These are phyloP conservation scores for Ceratocystis cacaofunesta DNA, from an alignment of 2,329 filamentous ascomycete genomes.

Conservation along the genomic window DNA sequence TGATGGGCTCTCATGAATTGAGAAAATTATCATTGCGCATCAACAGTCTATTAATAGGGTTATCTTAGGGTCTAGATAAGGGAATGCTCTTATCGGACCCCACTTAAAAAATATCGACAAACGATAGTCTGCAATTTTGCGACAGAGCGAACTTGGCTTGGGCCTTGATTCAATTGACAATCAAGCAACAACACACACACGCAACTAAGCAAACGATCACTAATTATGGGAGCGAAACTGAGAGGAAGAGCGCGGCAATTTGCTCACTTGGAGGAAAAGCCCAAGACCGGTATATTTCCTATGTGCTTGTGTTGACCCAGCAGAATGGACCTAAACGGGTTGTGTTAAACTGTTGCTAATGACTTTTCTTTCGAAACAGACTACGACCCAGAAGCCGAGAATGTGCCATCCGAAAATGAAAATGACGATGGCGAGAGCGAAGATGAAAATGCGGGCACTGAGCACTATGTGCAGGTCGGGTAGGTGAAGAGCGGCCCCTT, in stretches of 20 bases:
- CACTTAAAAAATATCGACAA: conserved; percentile 16
- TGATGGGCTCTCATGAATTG: not conserved
- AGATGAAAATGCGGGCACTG: conserved; percentile 50
- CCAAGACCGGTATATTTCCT: conserved; percentile 12
- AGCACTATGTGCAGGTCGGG: conserved; percentile 74
- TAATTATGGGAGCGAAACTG: conserved; percentile 12
- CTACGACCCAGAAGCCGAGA: conserved; percentile 63
- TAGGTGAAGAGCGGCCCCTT: conserved; percentile 24
- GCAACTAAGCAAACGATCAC: not conserved
- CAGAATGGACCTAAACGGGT: too few species aligned
- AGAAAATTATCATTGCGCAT: not conserved
- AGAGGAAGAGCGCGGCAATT: conserved; percentile 15
- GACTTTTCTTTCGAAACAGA: conserved; percentile 34
- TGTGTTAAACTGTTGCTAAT: not conserved
- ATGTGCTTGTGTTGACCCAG: not conserved
- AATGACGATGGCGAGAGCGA: conserved; percentile 36
- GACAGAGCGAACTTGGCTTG: conserved; percentile 6
- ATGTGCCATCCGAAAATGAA: conserved; percentile 38
- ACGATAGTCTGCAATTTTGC: conserved; percentile 11
- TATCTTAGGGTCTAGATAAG: conserved; percentile 12
- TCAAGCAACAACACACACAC: not conserved
- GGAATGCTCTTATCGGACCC: conserved; percentile 13
- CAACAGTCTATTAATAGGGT: conserved; percentile 6
- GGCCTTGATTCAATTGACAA: not conserved
- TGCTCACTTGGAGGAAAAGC: conserved; percentile 14